Base-by-base conservation (phyloP, 2,329 filamentous ascomycete genomes). In the Massarina eburnea region DNA sequence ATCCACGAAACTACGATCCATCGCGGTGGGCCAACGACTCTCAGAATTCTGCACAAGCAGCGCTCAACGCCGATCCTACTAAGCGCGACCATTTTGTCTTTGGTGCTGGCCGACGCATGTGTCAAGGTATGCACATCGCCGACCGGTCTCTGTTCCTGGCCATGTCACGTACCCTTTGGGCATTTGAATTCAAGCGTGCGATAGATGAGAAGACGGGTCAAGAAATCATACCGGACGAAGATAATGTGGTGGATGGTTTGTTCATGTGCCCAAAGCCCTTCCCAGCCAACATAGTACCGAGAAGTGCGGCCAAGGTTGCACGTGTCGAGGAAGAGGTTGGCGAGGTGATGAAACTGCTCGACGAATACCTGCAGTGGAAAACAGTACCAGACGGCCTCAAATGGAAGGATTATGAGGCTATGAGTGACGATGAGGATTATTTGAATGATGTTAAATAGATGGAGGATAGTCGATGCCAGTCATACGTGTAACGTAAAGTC, bases 1-100 rank as follows among this genome's bases (percentile, higher is more conserved):
- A 76, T 17, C 76, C 76, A 0, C 55, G 67, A 2, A 51, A 40
- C 2, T 80, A 79, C 51, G 55, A 77, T 39, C 76, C 76, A 0
- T 66, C 65, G 2, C 66, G 75, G 2, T 76, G 56, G 42, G n/a
- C 36, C 3, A 18, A 55, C 14, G 58, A 64, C 29, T 10, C n/a
- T 1, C 61, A 63, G 24, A 58, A 60, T 2, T 55, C 66, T 4
- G 66, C 60, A 9, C 67, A 70, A 35, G 61, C 52, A 33, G 66
- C 61, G 14, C 62, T 37, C 0, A 67, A 73, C 18, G 49, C 70
- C 0, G 53, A 63, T 27, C 22, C 52, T 0, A 37, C 51, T 0
- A 48, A 58, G 17, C 58, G 61, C n/a, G 71, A 73, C 30, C 67
- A 72, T 35, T 72, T 66, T 18, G 53, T 57, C 12, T 74, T 71